Evolutionary conservation across 179 eudicot species (phyloP), one percentile per base, ranked within the genome.

Genomic region (Silene noctiflora): DNA sequence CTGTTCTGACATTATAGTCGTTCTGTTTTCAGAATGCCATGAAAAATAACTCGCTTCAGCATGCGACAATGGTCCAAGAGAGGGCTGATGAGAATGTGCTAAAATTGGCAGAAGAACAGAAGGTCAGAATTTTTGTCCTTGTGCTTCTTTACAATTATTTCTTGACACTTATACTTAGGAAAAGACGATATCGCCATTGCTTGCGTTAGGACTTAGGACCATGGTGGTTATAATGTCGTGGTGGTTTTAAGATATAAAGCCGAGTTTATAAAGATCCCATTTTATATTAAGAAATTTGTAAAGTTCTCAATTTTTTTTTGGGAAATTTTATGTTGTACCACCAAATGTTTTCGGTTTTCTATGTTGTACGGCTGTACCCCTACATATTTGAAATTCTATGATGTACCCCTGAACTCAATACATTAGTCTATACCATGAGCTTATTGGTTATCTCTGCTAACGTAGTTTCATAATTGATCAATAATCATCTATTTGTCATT

Each of bases 61-160:
- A 86, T 81, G 99, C 99, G 75, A 51, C 95, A 53, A 44, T 83
- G n/a, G 97, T 87, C 86, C 98, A 93, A 71, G 80, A 76, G 82
- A 88, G 82, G 84, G 93, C 90, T 78, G 99, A 95, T 82, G 96
- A 84, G 80, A 90, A 89, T 78, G 96, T 93, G 59, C 31, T 91
- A 80, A 93, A 86, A 84, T 80, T 93, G 85, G 97, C 89, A 20
- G 98, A 93, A 77, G 97, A 88, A 83, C 99, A 95, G 69, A 85
- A 91, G 98, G 99, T 95, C 61, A 67, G 46, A 67, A 10, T 58
- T 51, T 64, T 71, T 72, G 69, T 75, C 12, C 2, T 62, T 22
- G 53, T 78, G 59, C 76, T 44, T 27, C 39, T 67, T 66, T 33
- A 21, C 16, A 46, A 6, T 24, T 70, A 6, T 48, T 10, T 70